Evolutionary conservation across 202 grass and related monocot genomes (phyloP), one percentile per base, ranked within the genome.

Genomic region (Eragrostis tef): DNA sequence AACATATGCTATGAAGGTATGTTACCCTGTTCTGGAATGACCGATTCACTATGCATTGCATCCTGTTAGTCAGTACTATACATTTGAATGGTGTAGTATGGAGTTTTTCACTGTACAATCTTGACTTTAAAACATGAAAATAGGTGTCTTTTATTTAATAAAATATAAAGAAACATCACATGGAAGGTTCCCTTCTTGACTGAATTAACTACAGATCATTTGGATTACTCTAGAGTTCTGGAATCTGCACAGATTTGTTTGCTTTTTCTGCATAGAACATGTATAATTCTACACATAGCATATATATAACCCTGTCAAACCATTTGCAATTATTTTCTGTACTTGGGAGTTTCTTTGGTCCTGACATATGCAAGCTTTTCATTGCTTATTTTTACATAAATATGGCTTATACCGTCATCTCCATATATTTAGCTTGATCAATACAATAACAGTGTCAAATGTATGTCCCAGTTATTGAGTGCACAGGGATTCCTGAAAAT

Each of bases 1-100:
- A 98, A 98, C 74, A 98, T 98, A 89, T 94, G 95, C 72, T 98
- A 89, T 81, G 95, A 98, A 98, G 95, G 95, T 98, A 89, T 68
- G 51, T 7, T 53, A 59, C 7, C 13, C 48, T 46, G 11, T 77
- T 63, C 49, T 72, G 41, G 9, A 77, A 78, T 26, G 29, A 1
- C 24, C 11, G 10, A 7, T 13, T 61, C 5, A 6, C 48, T 64
- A 11, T 56, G 36, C 15, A 52, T 75, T 22, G 6, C 31, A 57
- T 79, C 53, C 9, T 56, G 41, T 65, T 51, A 44, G 20, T 56
- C 60, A 9, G 54, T 45, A 29, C 4, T 64, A 61, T 58, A 84
- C 66, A 53, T 60, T 67, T 9, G 6, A 34, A 58, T 75, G 19
- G 41, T 67, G 11, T 62, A 17, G 49, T 59, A 2, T 68, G 42